A percentile compares a stretch with the other conserved stretches of the same genome.
phyloP scores from a whole-genome alignment of 176 grass and related monocot species.

The Eragrostis nindensis region DNA sequence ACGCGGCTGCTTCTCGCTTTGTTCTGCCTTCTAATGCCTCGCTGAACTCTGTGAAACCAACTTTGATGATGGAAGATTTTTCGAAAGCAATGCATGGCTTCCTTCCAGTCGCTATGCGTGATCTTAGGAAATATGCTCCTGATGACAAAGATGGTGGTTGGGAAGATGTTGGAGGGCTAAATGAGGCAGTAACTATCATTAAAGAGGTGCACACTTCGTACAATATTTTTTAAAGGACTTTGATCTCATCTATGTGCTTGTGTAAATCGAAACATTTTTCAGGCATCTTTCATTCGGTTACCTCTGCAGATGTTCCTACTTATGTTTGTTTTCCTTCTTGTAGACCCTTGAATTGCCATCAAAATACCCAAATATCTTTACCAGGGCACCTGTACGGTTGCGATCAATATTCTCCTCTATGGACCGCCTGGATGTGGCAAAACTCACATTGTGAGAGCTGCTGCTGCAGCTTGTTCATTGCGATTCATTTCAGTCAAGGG shows the following conservation, averaged over 20 bases:
- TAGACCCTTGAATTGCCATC: slow-evolving; percentile 94
- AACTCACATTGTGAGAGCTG: slow-evolving; percentile 92
- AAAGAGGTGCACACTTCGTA: slow-evolving; percentile 69
- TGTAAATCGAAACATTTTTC: slow-evolving; percentile 35
- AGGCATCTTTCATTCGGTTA: slow-evolving; percentile 30
- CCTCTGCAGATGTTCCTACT: slow-evolving; percentile 30
- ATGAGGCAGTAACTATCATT: slow-evolving; percentile 75
- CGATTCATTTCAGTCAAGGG: slow-evolving; percentile 94
- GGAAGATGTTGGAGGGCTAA: slow-evolving; percentile 92
- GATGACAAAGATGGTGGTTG: slow-evolving; percentile 77
- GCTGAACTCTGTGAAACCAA: slow-evolving; percentile 40
- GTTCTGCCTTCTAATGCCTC: slow-evolving; percentile 47
- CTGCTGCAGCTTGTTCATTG: slow-evolving; percentile 88
- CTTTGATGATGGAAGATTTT: slow-evolving; percentile 78
- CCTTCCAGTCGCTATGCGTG: slow-evolving; percentile 92
- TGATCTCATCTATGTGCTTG: slow-evolving; percentile 22
- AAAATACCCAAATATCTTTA: slow-evolving; percentile 88
- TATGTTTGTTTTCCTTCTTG: slow-evolving; percentile 39
- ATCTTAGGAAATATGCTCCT: slow-evolving; percentile 81
- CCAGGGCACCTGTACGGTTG: slow-evolving; percentile 77
- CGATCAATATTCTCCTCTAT: slow-evolving; percentile 90
- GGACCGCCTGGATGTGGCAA: slow-evolving; percentile 97
- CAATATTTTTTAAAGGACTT: slow-evolving; percentile 14
- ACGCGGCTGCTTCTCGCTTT: slow-evolving; percentile 75
- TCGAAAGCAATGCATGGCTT: slow-evolving; percentile 84